Percentiles rank a stretch among this genome's conserved stretches.
These are phyloP conservation scores for Starmerella roubikii DNA, from an alignment of 805 yeast species.

Conservation along the genomic window DNA sequence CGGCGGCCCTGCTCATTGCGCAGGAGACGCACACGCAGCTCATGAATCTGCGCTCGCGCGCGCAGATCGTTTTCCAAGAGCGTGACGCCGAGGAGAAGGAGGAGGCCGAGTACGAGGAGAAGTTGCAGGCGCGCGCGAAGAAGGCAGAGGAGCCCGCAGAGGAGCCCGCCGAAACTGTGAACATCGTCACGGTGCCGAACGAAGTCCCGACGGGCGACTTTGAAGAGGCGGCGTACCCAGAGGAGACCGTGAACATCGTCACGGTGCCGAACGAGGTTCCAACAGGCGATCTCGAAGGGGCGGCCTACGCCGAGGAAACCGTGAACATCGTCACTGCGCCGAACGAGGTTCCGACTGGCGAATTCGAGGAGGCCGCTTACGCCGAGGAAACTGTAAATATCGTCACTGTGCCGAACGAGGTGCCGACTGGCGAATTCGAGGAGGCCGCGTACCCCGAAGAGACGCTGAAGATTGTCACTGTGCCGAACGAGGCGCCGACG, in stretches of 20 bases:
- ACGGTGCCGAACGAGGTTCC: background rate
- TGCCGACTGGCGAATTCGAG: background rate
- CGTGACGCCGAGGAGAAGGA: slow-evolving; percentile 3
- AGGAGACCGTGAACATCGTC: background rate
- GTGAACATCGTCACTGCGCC: background rate
- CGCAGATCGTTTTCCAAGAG: slow-evolving; percentile 21
- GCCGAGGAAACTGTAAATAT: background rate
- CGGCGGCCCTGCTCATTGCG: slow-evolving; percentile 19
- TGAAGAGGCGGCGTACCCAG: background rate
- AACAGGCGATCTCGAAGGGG: background rate
- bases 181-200: background rate
- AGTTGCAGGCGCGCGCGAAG: background rate
- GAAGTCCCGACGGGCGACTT: background rate
- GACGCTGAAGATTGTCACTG: background rate
- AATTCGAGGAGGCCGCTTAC: background rate
- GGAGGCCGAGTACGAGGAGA: slow-evolving; percentile 2
- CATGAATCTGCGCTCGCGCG: slow-evolving; percentile 15
- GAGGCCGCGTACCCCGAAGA: background rate
- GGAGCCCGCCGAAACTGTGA: slow-evolving; percentile 2
- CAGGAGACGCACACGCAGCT: slow-evolving; percentile 19
- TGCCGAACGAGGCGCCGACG: background rate
- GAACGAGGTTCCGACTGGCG: background rate
- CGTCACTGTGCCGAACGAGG: background rate
- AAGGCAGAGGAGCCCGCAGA: background rate
- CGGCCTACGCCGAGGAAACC: background rate